Conservation (phyloP, 164 flowering plant genomes). For the Chloranthus sessilifolius region DNA sequence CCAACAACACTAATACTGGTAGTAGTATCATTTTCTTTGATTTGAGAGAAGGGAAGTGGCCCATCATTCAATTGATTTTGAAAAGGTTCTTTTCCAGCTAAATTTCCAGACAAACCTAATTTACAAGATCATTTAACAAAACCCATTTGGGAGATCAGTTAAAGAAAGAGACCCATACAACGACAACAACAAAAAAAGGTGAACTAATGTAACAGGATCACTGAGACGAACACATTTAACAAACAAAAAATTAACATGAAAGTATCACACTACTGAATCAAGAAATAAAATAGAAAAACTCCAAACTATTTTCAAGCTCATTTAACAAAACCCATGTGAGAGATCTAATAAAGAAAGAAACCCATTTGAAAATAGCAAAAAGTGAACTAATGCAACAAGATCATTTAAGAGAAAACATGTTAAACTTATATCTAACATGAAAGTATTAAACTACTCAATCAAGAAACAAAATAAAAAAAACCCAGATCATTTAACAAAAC, state of each 20-base stretch:
- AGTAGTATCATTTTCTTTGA: slow-evolving; percentile 29
- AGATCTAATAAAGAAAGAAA: not conserved
- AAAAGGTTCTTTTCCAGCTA: slow-evolving; percentile 25
- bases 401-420: no score
- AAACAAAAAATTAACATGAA: no score
- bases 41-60: slow-evolving; percentile 10
- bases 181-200: not conserved
- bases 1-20: slow-evolving; percentile 83
- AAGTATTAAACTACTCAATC: no score
- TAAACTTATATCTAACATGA: no score
- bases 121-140: not conserved
- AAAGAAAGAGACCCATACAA: not conserved
- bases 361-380: not conserved
- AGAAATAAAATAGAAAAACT: not conserved
- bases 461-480: no score
- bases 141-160: not conserved
- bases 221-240: no score
- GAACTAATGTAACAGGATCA: not conserved
- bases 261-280: slow-evolving; percentile 1
- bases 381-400: not conserved
- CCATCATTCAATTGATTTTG: slow-evolving; percentile 19
- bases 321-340: not conserved
- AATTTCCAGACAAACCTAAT: slow-evolving; percentile 34
- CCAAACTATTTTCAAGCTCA: not conserved
- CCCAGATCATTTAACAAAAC: not conserved